These are phyloP conservation scores for Camelina sativa DNA, from an alignment of 345 rosid species.

Conservation along the genomic window DNA sequence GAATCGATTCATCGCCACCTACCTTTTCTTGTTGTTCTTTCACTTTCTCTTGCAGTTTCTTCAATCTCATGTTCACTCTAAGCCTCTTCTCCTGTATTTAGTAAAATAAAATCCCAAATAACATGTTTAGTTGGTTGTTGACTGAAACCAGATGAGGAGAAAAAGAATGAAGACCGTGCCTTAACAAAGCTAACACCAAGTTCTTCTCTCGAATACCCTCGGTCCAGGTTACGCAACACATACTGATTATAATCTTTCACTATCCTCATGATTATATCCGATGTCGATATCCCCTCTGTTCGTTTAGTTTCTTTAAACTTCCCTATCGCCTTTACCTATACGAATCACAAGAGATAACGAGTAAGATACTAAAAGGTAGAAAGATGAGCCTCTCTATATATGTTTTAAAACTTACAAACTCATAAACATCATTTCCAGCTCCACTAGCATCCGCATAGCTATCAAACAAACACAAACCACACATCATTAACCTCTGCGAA, in stretches of 20 bases:
- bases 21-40: conserved; percentile 74
- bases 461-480: not conserved
- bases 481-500: not conserved
- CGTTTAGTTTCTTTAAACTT: conserved; percentile 71
- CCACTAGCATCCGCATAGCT: conserved; percentile 82
- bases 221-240: conserved; percentile 68
- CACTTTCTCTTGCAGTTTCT: conserved; percentile 65
- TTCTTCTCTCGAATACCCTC: conserved; percentile 75
- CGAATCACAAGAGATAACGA: not conserved
- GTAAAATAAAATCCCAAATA: conserved; percentile 10
- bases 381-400: not conserved
- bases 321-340: conserved; percentile 61
- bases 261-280: conserved; percentile 73
- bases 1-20: conserved; percentile 35
- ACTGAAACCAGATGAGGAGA: not conserved
- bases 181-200: conserved; percentile 73
- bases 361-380: not conserved
- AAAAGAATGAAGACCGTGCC: conserved; percentile 40
- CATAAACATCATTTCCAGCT: conserved; percentile 75
- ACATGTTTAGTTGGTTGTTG: conserved; percentile 23
- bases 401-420: conserved; percentile 57
- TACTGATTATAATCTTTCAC: conserved; percentile 78
- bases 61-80: conserved; percentile 63
- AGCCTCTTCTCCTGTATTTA: conserved; percentile 64
- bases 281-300: conserved; percentile 75